phyloP scores from a whole-genome alignment of 2,329 filamentous ascomycete genomes.

The Drechslerella dactyloides region DNA sequence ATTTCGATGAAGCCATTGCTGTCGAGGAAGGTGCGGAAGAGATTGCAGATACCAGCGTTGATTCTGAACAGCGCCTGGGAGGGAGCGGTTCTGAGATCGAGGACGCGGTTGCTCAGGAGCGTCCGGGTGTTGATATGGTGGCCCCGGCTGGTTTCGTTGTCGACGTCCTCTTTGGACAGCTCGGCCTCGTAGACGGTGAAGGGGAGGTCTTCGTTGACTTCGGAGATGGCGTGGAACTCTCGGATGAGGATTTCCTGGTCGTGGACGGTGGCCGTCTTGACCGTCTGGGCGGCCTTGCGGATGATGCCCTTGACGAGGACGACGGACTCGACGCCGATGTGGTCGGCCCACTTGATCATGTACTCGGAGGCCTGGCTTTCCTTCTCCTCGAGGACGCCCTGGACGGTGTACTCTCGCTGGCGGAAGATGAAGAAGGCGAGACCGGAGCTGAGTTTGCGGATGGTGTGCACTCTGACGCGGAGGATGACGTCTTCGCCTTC shows the following conservation, averaged over 20 bases:
- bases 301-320: conserved; percentile 77
- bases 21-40: conserved; percentile 79
- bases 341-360: conserved; percentile 87
- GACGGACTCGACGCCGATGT: conserved; percentile 77
- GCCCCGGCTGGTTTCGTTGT: conserved; percentile 62
- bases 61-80: conserved; percentile 89
- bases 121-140: conserved; percentile 64
- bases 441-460: conserved; percentile 79
- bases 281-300: conserved; percentile 73
- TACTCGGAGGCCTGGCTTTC: conserved; percentile 68
- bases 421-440: conserved; percentile 86
- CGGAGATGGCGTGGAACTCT: conserved; percentile 68
- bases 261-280: conserved; percentile 77
- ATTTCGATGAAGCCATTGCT: conserved; percentile 85
- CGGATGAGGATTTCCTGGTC: conserved; percentile 77
- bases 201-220: conserved; percentile 68
- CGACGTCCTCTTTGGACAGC: conserved; percentile 40
- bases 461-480: conserved; percentile 75
- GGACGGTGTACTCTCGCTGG: conserved; percentile 80
- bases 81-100: conserved; percentile 83
- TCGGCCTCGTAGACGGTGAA: conserved; percentile 73
- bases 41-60: conserved; percentile 77
- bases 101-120: conserved; percentile 77
- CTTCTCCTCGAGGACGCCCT: conserved; percentile 73
- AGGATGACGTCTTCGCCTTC: conserved; percentile 70